A percentile compares a stretch with the other conserved stretches of the same genome.
These are phyloP conservation scores for Narthecium ossifragum DNA, from an alignment of 106 monocot genomes.

Conservation along the genomic window DNA sequence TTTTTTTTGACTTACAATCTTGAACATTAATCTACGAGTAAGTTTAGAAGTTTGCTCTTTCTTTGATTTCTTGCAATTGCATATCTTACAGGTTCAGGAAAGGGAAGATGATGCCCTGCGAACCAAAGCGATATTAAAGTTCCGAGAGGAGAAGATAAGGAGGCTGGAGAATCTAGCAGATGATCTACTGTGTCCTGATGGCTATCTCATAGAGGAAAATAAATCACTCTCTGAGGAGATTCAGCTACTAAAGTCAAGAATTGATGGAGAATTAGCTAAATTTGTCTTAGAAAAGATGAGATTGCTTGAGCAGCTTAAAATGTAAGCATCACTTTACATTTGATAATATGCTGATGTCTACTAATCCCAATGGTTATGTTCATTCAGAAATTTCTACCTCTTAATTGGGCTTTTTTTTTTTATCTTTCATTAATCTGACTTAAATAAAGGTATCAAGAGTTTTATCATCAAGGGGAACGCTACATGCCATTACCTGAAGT, in stretches of 20 bases:
- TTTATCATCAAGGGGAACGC: conserved; percentile 40
- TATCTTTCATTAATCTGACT: conserved; percentile 2
- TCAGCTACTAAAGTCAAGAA: conserved; percentile 31
- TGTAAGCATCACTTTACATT: conserved; percentile 19
- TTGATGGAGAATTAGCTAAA: conserved; percentile 31
- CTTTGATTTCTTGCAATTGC: not conserved
- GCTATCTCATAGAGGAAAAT: conserved; percentile 53
- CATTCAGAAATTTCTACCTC: no score
- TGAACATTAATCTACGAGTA: no score
- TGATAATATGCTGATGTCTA: no score
- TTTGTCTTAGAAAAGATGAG: conserved; percentile 55
- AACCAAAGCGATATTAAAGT: conserved; percentile 15
- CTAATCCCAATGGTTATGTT: no score
- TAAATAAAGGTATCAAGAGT: conserved; percentile 37
- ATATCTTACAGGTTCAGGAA: conserved; percentile 28
- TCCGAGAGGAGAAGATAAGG: conserved; percentile 49
- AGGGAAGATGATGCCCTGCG: conserved; percentile 44
- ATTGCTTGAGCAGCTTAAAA: conserved; percentile 45
- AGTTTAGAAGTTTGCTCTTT: conserved; percentile 1
- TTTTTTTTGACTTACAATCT: no score
- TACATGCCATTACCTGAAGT: conserved; percentile 43
- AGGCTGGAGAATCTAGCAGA: conserved; percentile 45
- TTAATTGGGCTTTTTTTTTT: not conserved
- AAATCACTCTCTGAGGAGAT: conserved; percentile 40
- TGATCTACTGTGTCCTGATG: conserved; percentile 44